Base-by-base conservation (phyloP, 768 basidiomycete genomes). In the Daedaleopsis nitida region DNA sequence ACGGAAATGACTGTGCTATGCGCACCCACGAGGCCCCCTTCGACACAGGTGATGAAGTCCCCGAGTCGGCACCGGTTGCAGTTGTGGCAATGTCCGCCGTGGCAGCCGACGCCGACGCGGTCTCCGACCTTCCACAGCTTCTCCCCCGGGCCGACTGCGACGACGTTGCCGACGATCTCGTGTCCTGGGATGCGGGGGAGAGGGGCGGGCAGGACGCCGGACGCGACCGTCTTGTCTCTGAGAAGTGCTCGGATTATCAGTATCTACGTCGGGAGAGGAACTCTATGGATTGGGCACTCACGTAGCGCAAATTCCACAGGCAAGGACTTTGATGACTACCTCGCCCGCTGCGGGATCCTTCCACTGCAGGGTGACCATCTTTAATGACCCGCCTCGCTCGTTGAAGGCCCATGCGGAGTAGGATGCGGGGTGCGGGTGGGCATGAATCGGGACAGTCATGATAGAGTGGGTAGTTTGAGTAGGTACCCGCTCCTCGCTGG, bases 71-170 rank as follows among this genome's bases (percentile, higher is more conserved):
- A 42, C 11, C 39, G 11, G 39, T 42, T 10, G 1, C 72, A 70
- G 6, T 52, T 42, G 11, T 64, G 60, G 52, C 74, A 72, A 52
- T 69, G 68, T 0, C 68, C 63, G n/a, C 70, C 69, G 32, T 68
- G 69, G 72, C 72, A 74, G 17, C 69, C 70, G 11, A 64, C 65
- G 38, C 74, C 74, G 19, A 75, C 72, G n/a, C 69, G 70, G 35
- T 72, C 64, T 19, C 73, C 73, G 19, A 69, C 38, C 44, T 59
- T 70, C 68, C 67, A 72, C 16, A 45, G 27, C 13, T 45, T 52
- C 45, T 69, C 66, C n/a, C 58, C 62, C 1, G 68, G 45, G 3
- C 64, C 60, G 14, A 70, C 60, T 6, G 68, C 68, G 9, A 63
- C 68, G 23, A 69, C 65, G 13, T 67, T 67, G 17, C 72, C 72